Percentiles rank a stretch among this genome's conserved stretches.
Conservation (phyloP, 2,329 filamentous ascomycete genomes). For the Davidsoniella eucalypti region DNA sequence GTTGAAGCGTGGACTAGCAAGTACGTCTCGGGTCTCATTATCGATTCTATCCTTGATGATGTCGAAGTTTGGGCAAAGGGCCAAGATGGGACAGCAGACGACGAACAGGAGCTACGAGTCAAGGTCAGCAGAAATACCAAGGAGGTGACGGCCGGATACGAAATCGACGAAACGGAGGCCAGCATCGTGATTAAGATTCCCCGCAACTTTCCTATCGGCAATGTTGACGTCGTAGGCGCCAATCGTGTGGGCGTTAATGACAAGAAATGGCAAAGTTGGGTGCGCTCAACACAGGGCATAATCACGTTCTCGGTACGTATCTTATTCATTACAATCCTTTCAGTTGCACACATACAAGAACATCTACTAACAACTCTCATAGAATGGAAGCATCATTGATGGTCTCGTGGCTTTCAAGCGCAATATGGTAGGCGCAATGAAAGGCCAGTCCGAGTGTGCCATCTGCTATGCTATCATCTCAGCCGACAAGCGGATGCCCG, state of each 20-base stretch:
- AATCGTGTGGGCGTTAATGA: slow-evolving; percentile 79
- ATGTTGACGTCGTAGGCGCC: slow-evolving; percentile 57
- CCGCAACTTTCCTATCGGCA: slow-evolving; percentile 63
- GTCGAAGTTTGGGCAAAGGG: slow-evolving; percentile 49
- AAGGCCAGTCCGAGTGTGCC: slow-evolving; percentile 86
- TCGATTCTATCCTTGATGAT: slow-evolving; percentile 47
- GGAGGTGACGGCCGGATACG: slow-evolving; percentile 72
- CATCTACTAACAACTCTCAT: slow-evolving; percentile 6
- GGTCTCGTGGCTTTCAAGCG: slow-evolving; percentile 70
- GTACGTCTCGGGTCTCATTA: slow-evolving; percentile 58
- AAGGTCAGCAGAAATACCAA: slow-evolving; percentile 54
- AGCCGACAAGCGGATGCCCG: slow-evolving; percentile 72
- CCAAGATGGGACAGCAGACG: slow-evolving; percentile 30
- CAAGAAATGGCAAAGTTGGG: slow-evolving; percentile 83
- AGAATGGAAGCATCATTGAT: slow-evolving; percentile 75
- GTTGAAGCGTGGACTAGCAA: slow-evolving; percentile 76
- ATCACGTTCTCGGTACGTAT: slow-evolving; percentile 64
- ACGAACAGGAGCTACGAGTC: slow-evolving; percentile 43
- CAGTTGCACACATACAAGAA: not conserved
- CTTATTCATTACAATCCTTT: not conserved
- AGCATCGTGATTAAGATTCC: slow-evolving; percentile 71
- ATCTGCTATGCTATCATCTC: slow-evolving; percentile 95
- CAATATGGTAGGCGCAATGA: slow-evolving; percentile 75
- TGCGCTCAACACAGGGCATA: slow-evolving; percentile 73
- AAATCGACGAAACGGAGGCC: slow-evolving; percentile 74